These are phyloP conservation scores for Penicillium olsonii DNA, from an alignment of 2,329 filamentous ascomycete genomes.

Conservation along the genomic window DNA sequence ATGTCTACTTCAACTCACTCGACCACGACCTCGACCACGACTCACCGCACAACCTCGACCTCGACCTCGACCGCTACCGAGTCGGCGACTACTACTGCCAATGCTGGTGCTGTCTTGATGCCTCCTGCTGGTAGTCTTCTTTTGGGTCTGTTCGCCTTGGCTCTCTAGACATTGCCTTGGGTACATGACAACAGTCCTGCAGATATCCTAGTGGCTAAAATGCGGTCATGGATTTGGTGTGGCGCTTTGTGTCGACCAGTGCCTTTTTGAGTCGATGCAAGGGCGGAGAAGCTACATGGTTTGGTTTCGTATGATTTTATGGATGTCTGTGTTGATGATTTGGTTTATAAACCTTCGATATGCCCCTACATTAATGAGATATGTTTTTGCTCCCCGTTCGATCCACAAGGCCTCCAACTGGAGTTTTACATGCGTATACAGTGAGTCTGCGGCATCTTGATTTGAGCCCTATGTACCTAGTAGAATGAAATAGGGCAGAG, in stretches of 20 bases:
- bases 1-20: constrained; percentile 19
- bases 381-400: constrained; percentile 9
- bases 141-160: constrained; percentile 28
- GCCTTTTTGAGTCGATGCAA: background rate
- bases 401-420: too few species aligned
- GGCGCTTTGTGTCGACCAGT: background rate
- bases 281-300: background rate
- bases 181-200: background rate
- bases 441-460: too few species aligned
- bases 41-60: constrained; percentile 16
- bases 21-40: constrained; percentile 22
- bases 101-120: constrained; percentile 28
- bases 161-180: constrained; percentile 18
- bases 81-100: constrained; percentile 23
- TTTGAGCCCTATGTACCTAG: too few species aligned
- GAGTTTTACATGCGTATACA: too few species aligned
- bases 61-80: constrained; percentile 24
- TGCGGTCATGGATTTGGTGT: background rate
- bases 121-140: constrained; percentile 33
- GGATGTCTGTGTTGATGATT: constrained; percentile 10
- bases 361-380: constrained; percentile 13
- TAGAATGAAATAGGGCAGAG: too few species aligned
- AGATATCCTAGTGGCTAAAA: background rate
- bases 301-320: constrained; percentile 5
- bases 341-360: constrained; percentile 7